Evolutionary conservation across 2,329 filamentous ascomycete genomes (phyloP).

Genomic region (Blastomyces emzantsi): DNA sequence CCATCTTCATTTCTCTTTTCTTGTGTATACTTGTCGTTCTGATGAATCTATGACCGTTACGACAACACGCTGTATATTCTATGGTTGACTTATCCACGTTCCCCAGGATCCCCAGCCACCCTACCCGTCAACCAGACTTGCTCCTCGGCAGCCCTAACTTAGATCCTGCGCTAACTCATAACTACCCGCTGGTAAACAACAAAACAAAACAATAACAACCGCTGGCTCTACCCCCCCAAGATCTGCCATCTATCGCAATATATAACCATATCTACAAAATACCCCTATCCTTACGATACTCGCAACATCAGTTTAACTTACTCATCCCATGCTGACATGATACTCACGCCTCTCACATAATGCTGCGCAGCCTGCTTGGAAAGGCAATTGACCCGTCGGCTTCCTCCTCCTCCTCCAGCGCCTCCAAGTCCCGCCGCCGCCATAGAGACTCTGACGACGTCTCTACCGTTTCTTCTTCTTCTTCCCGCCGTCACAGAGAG

Average conservation of each 20-base stretch:
- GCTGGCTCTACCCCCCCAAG: no score
- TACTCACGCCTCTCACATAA: not conserved
- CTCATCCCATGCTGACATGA: slow-evolving; percentile 1
- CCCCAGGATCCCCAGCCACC: not conserved
- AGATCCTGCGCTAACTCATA: not conserved
- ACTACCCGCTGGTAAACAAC: not conserved
- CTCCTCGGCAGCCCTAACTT: not conserved
- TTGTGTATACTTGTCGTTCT: not conserved
- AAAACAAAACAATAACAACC: not conserved
- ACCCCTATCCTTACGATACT: not conserved
- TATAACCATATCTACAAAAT: not conserved
- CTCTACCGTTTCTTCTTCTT: slow-evolving; percentile 14
- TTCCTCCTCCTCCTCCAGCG: slow-evolving; percentile 7
- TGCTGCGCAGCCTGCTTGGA: slow-evolving; percentile 12
- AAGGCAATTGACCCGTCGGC: slow-evolving; percentile 6
- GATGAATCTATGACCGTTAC: no score
- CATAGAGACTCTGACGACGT: slow-evolving; percentile 14
- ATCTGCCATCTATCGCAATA: not conserved
- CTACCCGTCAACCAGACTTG: not conserved
- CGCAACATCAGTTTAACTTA: not conserved
- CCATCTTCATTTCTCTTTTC: not conserved
- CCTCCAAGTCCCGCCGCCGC: slow-evolving; percentile 19
- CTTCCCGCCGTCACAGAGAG: slow-evolving; percentile 13
- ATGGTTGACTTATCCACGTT: not conserved
- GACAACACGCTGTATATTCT: not conserved